Evolutionary conservation across 1,139 yeast species (phyloP).

Genomic region (Ogataea hybrid): DNA sequence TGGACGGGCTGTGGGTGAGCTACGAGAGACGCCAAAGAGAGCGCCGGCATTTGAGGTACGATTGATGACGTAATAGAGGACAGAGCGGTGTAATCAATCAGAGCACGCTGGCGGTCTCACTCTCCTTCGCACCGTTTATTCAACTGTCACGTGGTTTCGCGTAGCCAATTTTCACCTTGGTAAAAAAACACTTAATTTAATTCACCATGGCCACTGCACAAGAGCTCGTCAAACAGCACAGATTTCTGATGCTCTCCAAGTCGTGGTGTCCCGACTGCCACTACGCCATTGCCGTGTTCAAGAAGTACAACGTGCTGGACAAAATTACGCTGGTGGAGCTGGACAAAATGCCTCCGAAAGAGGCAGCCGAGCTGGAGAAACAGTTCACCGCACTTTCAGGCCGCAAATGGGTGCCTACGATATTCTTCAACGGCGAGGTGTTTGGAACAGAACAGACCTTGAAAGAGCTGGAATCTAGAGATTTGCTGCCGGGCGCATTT

Average conservation of each 20-base stretch:
- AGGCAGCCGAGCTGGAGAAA: constrained; percentile 56
- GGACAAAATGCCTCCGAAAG: constrained; percentile 51
- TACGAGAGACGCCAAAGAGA: constrained; percentile 10
- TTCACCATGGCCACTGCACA: constrained; percentile 23
- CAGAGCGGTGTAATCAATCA: too few relatives aligned
- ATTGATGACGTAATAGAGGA: not conserved
- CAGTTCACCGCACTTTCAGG: constrained; percentile 63
- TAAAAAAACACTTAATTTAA: constrained; percentile 13
- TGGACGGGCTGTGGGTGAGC: constrained; percentile 26
- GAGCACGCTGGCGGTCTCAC: too few relatives aligned
- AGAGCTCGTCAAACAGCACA: constrained; percentile 44
- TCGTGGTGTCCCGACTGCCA: constrained; percentile 81
- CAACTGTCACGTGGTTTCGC: too few relatives aligned
- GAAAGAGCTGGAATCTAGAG: constrained; percentile 43
- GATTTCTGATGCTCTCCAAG: constrained; percentile 58
- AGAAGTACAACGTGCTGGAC: constrained; percentile 45
- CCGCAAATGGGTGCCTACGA: constrained; percentile 70
- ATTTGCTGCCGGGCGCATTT: constrained; percentile 42
- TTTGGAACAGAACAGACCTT: constrained; percentile 60
- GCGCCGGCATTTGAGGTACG: not conserved
- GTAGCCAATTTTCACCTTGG: not conserved
- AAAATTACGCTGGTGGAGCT: constrained; percentile 58
- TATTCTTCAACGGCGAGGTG: constrained; percentile 60
- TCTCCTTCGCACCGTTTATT: too few relatives aligned
- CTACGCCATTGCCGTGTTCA: constrained; percentile 56